Conservation (phyloP, 371 early-diverging fungal species). For the Batkoa obscura region DNA sequence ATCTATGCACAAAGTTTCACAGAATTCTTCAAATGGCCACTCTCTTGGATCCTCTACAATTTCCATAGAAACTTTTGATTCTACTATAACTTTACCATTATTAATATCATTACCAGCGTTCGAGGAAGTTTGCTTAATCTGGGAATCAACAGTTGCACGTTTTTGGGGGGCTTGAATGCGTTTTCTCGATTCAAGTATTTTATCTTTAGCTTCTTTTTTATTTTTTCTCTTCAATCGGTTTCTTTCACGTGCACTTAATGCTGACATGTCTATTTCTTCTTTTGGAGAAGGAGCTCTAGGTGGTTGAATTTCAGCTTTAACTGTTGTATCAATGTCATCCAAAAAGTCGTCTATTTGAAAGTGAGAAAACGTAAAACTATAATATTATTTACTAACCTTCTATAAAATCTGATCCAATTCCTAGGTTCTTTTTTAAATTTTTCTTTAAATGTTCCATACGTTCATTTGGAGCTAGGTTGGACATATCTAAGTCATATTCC, state of each 20-base stretch:
- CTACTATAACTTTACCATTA: background rate
- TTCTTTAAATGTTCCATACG: conserved; percentile 63
- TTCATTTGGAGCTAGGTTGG: conserved; percentile 65
- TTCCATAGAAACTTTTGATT: background rate
- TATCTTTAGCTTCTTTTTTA: conserved; percentile 52
- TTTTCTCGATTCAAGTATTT: background rate
- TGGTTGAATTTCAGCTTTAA: conserved; percentile 7
- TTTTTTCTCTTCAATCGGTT: conserved; percentile 73
- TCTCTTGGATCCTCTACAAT: conserved; percentile 16
- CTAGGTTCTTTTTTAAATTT: conserved; percentile 65
- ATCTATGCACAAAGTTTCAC: conserved; percentile 75
- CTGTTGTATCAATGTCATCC: conserved; percentile 41
- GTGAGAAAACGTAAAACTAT: background rate
- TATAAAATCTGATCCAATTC: conserved; percentile 73
- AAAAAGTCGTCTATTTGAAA: background rate
- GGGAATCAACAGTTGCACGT: background rate
- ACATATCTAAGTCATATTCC: conserved; percentile 76
- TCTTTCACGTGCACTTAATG: conserved; percentile 78
- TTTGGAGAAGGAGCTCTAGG: conserved; percentile 10
- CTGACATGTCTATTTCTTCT: conserved; percentile 36
- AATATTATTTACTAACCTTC: conserved; percentile 31
- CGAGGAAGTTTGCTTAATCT: background rate
- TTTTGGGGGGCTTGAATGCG: background rate
- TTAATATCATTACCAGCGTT: background rate
- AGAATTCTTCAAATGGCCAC: conserved; percentile 86